phyloP scores from a whole-genome alignment of 1,284 basidiomycete genomes.

The Puccinia triticina region DNA sequence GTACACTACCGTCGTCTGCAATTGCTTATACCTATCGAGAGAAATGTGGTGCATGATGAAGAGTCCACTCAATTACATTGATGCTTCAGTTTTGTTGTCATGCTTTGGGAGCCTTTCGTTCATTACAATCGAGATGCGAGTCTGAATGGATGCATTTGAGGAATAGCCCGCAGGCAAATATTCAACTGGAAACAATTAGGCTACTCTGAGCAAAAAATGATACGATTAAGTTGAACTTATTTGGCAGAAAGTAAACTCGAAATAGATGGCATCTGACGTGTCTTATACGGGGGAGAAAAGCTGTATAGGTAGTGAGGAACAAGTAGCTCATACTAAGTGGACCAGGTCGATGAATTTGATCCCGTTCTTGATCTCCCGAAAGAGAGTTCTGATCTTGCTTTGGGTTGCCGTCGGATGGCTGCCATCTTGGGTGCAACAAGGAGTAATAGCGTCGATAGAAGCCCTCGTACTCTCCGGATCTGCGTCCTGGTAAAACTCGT shows the following conservation, averaged over 20 bases:
- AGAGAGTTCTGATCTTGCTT: constrained; percentile 1
- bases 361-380: constrained; percentile 23
- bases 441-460: not conserved
- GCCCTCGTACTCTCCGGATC: not conserved
- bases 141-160: too few relatives aligned
- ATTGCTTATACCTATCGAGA: not conserved
- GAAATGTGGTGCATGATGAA: not conserved
- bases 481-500: constrained; percentile 1
- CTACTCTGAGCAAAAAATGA: too few relatives aligned
- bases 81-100: not conserved
- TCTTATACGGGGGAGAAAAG: not conserved
- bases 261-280: not conserved
- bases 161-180: too few relatives aligned
- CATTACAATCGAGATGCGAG: too few relatives aligned
- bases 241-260: not conserved
- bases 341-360: constrained; percentile 9
- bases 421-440: not conserved
- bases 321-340: not conserved
- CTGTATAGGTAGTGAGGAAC: not conserved
- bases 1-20: not conserved
- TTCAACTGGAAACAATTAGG: too few relatives aligned
- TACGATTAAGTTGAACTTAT: too few relatives aligned
- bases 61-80: not conserved
- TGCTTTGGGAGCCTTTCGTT: not conserved
- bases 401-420: not conserved